Conservation (phyloP, 805 yeast genomes). For the Ogataea pilisensis region DNA sequence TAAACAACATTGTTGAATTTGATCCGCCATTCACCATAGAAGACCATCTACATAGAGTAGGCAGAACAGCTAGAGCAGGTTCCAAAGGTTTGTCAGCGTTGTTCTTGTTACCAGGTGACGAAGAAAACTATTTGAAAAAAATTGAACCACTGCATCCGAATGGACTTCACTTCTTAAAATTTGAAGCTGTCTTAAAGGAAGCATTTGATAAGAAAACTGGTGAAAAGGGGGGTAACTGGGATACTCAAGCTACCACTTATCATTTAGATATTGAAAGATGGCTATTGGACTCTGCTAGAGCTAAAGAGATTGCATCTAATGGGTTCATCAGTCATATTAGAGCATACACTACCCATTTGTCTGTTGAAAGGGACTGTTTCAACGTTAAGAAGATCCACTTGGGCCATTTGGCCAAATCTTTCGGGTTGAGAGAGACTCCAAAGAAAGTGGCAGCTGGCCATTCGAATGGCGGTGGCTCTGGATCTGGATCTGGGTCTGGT, state of each 20-base stretch:
- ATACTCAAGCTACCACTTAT: slow-evolving; percentile 93
- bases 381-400: slow-evolving; percentile 80
- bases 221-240: slow-evolving; percentile 57
- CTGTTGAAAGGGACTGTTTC: slow-evolving; percentile 74
- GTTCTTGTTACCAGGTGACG: slow-evolving; percentile 83
- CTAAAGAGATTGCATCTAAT: slow-evolving; percentile 64
- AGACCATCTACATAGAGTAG: slow-evolving; percentile 94
- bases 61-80: slow-evolving; percentile 99
- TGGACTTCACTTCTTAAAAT: slow-evolving; percentile 42
- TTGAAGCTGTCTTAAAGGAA: slow-evolving; percentile 37
- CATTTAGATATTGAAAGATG: slow-evolving; percentile 88
- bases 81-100: slow-evolving; percentile 70
- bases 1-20: slow-evolving; percentile 81
- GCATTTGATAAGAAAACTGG: slow-evolving; percentile 21
- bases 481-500: not conserved
- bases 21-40: slow-evolving; percentile 95
- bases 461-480: slow-evolving; percentile 28
- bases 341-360: slow-evolving; percentile 93
- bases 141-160: slow-evolving; percentile 52
- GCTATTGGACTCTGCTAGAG: slow-evolving; percentile 62
- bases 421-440: slow-evolving; percentile 94
- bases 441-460: slow-evolving; percentile 58
- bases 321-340: slow-evolving; percentile 88
- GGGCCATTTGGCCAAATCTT: slow-evolving; percentile 94
- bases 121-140: slow-evolving; percentile 74